Percentiles rank a stretch among this genome's conserved stretches.
Evolutionary conservation across 2,329 filamentous ascomycete species (phyloP).

Genomic region (Hirsutella minnesotensis): DNA sequence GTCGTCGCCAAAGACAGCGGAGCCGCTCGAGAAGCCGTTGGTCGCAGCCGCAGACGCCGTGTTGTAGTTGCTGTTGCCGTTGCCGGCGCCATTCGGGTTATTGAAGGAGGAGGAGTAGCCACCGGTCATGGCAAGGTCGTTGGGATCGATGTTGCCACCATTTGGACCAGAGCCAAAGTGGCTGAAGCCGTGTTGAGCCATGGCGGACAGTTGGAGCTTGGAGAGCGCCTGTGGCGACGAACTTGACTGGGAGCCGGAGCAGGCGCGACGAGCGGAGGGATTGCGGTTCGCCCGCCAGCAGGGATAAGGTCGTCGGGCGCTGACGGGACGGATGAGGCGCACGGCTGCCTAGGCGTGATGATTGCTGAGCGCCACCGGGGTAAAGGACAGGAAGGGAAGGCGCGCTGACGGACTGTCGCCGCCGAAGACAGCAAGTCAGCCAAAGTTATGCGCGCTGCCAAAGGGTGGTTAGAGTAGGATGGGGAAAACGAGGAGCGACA

Average conservation of each 20-base stretch:
- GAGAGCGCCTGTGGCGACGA: neutral
- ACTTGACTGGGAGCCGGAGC: neutral
- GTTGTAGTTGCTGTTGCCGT: constrained; percentile 36
- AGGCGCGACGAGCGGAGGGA: no score
- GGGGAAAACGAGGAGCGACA: constrained; percentile 3
- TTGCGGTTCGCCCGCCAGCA: neutral
- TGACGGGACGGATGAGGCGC: no score
- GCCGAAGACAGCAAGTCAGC: no score
- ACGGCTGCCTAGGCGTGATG: no score
- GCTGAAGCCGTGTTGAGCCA: constrained; percentile 46
- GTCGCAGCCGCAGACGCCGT: constrained; percentile 45
- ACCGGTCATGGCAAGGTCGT: constrained; percentile 62
- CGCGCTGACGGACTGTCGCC: no score
- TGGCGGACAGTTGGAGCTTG: constrained; percentile 16
- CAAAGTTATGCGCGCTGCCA: no score
- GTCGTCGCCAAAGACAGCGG: constrained; percentile 74
- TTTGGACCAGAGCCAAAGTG: constrained; percentile 43
- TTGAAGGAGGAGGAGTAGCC: constrained; percentile 48
- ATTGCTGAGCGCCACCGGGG: no score
- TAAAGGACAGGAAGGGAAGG: no score
- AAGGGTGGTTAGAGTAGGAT: no score
- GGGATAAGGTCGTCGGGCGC: no score
- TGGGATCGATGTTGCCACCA: constrained; percentile 64
- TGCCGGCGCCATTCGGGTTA: constrained; percentile 38
- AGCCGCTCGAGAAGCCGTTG: constrained; percentile 65